A percentile compares a stretch with the other conserved stretches of the same genome.
phyloP scores from a whole-genome alignment of 805 yeast species.

The Pichia kluyveri region DNA sequence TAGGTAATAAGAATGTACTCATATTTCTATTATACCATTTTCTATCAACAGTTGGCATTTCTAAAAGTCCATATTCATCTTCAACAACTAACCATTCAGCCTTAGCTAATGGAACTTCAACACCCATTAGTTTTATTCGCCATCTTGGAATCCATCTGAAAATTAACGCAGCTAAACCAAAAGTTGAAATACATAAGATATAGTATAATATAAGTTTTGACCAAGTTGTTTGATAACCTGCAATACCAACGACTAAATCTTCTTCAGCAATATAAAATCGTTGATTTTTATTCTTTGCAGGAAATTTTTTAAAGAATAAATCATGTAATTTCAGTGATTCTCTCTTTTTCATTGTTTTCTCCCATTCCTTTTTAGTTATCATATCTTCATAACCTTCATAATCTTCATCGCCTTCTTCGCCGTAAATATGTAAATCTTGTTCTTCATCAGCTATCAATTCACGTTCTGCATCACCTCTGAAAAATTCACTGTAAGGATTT shows the following conservation, averaged over 20 bases:
- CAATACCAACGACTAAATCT: conserved; percentile 88
- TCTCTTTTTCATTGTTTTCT: conserved; percentile 11
- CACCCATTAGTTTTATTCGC: conserved; percentile 60
- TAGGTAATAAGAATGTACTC: conserved; percentile 49
- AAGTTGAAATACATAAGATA: conserved; percentile 44
- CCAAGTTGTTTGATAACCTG: conserved; percentile 63
- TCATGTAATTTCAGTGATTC: conserved; percentile 30
- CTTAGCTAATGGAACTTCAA: conserved; percentile 57
- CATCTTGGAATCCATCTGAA: conserved; percentile 83
- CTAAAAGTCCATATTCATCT: conserved; percentile 85
- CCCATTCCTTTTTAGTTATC: conserved; percentile 6
- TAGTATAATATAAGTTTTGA: conserved; percentile 41
- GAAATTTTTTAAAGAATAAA: conserved; percentile 31
- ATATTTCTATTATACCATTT: conserved; percentile 62
- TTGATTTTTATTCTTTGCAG: conserved; percentile 48
- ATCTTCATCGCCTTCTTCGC: conserved; percentile 17
- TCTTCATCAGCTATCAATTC: conserved; percentile 11
- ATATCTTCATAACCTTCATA: conserved; percentile 6
- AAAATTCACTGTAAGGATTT: conserved; percentile 13
- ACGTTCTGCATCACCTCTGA: conserved; percentile 11
- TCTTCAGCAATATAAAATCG: conserved; percentile 92
- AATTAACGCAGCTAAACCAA: conserved; percentile 66
- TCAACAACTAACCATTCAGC: conserved; percentile 93
- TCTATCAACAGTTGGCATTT: conserved; percentile 46
- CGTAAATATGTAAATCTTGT: conserved; percentile 8